Conservation (phyloP, 1,284 basidiomycete species). For the Leccinum huronense region DNA sequence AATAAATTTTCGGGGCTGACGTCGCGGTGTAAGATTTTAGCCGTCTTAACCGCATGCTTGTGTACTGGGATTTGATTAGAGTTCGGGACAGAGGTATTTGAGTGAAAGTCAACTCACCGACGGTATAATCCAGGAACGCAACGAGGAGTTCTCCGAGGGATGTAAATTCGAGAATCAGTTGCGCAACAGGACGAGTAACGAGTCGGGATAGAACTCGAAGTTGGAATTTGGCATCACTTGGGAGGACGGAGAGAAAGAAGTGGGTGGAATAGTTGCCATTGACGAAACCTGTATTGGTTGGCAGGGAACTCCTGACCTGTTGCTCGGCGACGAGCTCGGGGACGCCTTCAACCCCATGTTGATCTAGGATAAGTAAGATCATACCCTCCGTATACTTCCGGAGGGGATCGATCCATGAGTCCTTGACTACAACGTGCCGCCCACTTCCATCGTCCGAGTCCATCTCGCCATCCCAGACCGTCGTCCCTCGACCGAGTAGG, state of each 20-base stretch:
- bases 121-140: conserved; percentile 1
- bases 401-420: background rate
- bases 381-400: background rate
- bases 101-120: background rate
- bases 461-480: background rate
- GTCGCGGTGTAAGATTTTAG: background rate
- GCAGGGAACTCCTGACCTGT: conserved; percentile 8
- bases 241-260: background rate
- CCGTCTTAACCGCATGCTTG: background rate
- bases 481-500: background rate
- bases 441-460: background rate
- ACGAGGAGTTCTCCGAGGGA: conserved; percentile 2
- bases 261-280: background rate
- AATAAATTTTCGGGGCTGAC: background rate
- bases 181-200: background rate
- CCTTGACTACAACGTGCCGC: background rate
- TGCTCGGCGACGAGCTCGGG: conserved; percentile 2
- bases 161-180: conserved; percentile 1
- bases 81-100: too few species aligned
- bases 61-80: background rate
- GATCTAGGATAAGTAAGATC: background rate
- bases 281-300: background rate
- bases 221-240: background rate
- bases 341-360: conserved; percentile 7
- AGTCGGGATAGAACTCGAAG: background rate